Percentiles rank a stretch among this genome's conserved stretches.
Conservation (phyloP, 2,329 filamentous ascomycete species). For the Verticillium isaacii region DNA sequence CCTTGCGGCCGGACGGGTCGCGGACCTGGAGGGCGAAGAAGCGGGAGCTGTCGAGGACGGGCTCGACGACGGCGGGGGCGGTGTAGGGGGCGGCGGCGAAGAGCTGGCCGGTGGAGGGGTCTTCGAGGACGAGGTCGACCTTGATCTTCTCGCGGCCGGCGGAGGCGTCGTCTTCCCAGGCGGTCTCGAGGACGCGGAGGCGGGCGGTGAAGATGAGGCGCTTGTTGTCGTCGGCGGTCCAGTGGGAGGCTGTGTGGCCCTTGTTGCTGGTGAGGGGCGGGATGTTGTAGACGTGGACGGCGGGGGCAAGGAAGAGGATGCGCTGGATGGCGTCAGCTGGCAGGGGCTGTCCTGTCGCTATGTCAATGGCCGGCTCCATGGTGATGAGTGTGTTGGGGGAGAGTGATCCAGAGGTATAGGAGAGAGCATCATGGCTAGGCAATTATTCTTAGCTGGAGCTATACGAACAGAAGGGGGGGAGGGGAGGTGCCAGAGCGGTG, state of each 20-base stretch:
- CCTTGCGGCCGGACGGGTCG: slow-evolving; percentile 70
- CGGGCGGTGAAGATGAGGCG: slow-evolving; percentile 83
- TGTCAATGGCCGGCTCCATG: slow-evolving; percentile 62
- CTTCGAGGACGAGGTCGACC: slow-evolving; percentile 75
- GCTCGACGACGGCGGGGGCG: slow-evolving; percentile 60
- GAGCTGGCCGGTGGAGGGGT: slow-evolving; percentile 64
- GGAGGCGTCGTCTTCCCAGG: slow-evolving; percentile 38
- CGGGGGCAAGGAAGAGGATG: slow-evolving; percentile 69
- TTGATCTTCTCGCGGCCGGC: slow-evolving; percentile 49
- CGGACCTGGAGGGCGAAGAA: slow-evolving; percentile 84
- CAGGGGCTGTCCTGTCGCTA: slow-evolving; percentile 62
- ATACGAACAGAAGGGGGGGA: neutral
- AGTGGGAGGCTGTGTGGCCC: slow-evolving; percentile 72
- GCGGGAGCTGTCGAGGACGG: slow-evolving; percentile 71
- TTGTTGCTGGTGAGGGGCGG: slow-evolving; percentile 73
- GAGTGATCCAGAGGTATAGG: neutral
- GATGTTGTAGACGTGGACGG: slow-evolving; percentile 83
- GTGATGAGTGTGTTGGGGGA: slow-evolving; percentile 5
- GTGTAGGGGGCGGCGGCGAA: slow-evolving; percentile 84
- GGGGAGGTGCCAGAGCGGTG: neutral
- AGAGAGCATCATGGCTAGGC: neutral
- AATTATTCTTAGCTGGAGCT: neutral
- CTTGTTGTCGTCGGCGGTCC: slow-evolving; percentile 65
- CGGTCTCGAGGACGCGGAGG: slow-evolving; percentile 73
- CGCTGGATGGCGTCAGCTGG: slow-evolving; percentile 77